Percentiles rank a stretch among this genome's conserved stretches.
phyloP scores from a whole-genome alignment of 176 grass and related monocot genomes.

The Puya raimondii region DNA sequence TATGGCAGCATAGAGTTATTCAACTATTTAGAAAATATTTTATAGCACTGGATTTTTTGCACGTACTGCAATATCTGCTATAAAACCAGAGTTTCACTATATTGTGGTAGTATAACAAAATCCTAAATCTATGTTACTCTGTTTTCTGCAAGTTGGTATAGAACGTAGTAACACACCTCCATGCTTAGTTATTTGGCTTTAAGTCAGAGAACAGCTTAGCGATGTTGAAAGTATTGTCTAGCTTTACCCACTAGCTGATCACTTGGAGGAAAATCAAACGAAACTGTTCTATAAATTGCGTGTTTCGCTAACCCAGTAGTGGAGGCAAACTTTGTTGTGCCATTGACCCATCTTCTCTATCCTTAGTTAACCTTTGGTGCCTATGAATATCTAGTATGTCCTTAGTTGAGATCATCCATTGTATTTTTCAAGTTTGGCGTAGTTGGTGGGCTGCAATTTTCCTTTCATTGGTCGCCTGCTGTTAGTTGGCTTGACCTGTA shows the following conservation, averaged over 20 bases:
- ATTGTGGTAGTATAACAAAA: no score
- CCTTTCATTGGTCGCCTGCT: not conserved
- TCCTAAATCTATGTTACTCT: no score
- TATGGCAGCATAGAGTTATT: no score
- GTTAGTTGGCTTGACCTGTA: not conserved
- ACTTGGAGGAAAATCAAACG: not conserved
- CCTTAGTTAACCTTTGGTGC: not conserved
- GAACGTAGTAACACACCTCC: no score
- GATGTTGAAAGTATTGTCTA: not conserved
- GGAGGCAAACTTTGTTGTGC: not conserved
- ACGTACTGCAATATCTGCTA: no score
- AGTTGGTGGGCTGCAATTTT: not conserved
- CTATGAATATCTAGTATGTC: not conserved
- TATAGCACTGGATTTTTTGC: no score
- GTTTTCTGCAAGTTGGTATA: no score
- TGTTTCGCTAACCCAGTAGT: not conserved
- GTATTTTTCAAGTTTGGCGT: constrained; percentile 1
- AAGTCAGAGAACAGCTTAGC: not conserved
- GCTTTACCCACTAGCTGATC: not conserved
- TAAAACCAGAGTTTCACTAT: no score
- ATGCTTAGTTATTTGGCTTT: not conserved
- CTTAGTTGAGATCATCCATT: not conserved
- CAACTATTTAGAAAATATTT: no score
- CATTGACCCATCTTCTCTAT: not conserved
- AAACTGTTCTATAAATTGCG: not conserved